Evolutionary conservation across 2,329 filamentous ascomycete genomes (phyloP).

Genomic region (Aspergillus brunneoviolaceus): DNA sequence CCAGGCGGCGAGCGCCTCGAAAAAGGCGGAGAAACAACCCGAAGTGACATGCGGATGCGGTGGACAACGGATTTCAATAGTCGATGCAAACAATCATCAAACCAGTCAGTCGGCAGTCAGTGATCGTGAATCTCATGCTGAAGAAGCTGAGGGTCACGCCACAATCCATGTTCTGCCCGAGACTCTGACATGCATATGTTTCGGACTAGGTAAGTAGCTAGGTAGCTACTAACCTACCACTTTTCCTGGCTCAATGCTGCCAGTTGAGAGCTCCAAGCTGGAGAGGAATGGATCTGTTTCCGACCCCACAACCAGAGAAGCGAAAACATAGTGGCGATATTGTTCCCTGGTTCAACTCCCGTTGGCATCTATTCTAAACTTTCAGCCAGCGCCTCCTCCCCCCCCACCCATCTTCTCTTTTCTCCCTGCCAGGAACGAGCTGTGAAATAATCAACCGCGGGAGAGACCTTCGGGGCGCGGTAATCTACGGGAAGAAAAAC

Average conservation of each 20-base stretch:
- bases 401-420: too few relatives aligned
- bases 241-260: neutral
- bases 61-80: neutral
- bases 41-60: neutral
- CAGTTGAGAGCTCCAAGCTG: too few relatives aligned
- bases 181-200: constrained; percentile 1
- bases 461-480: neutral
- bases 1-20: constrained; percentile 1
- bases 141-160: neutral
- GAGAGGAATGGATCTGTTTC: too few relatives aligned
- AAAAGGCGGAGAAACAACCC: constrained; percentile 10
- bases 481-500: neutral
- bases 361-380: too few relatives aligned
- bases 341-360: too few relatives aligned
- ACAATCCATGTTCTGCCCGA: neutral
- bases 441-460: neutral
- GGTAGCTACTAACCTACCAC: neutral
- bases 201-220: neutral
- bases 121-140: too few relatives aligned
- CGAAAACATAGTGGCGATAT: too few relatives aligned
- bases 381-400: too few relatives aligned
- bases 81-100: neutral
- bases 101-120: too few relatives aligned
- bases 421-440: neutral
- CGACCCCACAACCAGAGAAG: too few relatives aligned